phyloP scores from a whole-genome alignment of 2,329 filamentous ascomycete genomes.

The Diaporthe destruens region DNA sequence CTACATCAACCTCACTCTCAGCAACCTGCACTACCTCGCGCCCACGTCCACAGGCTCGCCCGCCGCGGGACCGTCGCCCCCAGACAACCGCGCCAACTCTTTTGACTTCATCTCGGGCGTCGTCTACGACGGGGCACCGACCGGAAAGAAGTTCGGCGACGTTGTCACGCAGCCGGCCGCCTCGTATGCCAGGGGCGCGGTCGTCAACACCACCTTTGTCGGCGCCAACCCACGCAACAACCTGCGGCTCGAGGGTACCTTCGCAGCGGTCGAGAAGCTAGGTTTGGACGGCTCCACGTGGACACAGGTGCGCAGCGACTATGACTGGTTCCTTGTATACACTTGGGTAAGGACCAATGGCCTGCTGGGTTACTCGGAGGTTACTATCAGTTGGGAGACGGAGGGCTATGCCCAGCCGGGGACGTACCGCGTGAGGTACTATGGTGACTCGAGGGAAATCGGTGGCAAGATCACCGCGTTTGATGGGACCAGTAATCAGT shows the following conservation, averaged over 20 bases:
- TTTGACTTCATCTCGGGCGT: constrained; percentile 86
- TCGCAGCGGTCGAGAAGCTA: constrained; percentile 78
- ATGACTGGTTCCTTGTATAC: constrained; percentile 86
- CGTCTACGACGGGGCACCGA: constrained; percentile 76
- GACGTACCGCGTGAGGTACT: constrained; percentile 82
- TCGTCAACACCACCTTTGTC: constrained; percentile 77
- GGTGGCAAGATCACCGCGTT: constrained; percentile 75
- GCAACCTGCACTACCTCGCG: constrained; percentile 75
- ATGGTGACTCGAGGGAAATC: constrained; percentile 80
- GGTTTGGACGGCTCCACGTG: constrained; percentile 61
- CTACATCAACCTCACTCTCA: constrained; percentile 88
- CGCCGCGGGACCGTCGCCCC: constrained; percentile 73
- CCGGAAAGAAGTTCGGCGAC: constrained; percentile 78
- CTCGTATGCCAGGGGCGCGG: constrained; percentile 68
- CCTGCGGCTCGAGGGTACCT: constrained; percentile 81
- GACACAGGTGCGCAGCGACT: constrained; percentile 78
- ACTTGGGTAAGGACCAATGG: constrained; percentile 81
- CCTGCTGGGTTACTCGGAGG: constrained; percentile 80
- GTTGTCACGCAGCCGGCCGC: constrained; percentile 66
- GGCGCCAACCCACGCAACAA: constrained; percentile 93
- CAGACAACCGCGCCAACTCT: constrained; percentile 81
- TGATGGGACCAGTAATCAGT: constrained; percentile 49
- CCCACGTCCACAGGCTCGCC: constrained; percentile 58
- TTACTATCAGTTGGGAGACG: constrained; percentile 83
- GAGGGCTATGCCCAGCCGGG: constrained; percentile 68